Base-by-base conservation (phyloP, 1,284 basidiomycete genomes). In the Apiotrichum brassicae region DNA sequence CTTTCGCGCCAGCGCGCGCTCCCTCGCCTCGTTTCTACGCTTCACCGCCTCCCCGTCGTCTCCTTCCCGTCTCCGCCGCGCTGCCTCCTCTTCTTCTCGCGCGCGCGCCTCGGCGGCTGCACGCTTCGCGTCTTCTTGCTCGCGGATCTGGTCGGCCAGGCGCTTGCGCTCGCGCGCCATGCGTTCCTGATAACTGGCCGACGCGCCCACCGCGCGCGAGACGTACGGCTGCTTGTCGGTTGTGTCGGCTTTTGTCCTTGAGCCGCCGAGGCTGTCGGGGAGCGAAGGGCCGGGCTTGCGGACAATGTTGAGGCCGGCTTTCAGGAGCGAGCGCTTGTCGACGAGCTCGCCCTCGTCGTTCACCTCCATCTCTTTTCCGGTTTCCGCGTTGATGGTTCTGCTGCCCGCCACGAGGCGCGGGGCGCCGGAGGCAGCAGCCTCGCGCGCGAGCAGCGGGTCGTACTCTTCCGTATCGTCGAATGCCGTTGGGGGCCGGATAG, bases 291-390 rank as follows among this genome's bases (percentile, higher is more conserved):
- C 57, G 0, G 70, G 69, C 50, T 74, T 73, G 56, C 72, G 74
- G 38, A 75, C 73, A 39, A 97, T 79, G 68, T 99, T 99, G 51
- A 99, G 77, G 3, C 95, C 95, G 4, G 90, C 91, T 28, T 83
- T 82, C 35, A 98, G 78, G 9, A 99, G 77, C 38, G 94, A 87
- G 48, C 93, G 85, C 66, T 94, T 92, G 77, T 98, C 94, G 43
- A 99, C 86, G 43, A 98, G 89, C 70, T 95, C 87, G 63, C 92
- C 92, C 62, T 97, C 93, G 69, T 98, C 95, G 72, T 98, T 98
- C 43, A 97, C 76, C 71, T 97, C 93, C 35, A 98, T 85, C n/a
- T 83, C 78, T 69, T 87, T 86, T 18, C 92, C 93, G 59, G 85
- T 77, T 43, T 79, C 81, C 0, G 51, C 54, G 38, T 56, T 41